phyloP scores from a whole-genome alignment of 495 filamentous ascomycete species.

The Penicillium robsamsonii region DNA sequence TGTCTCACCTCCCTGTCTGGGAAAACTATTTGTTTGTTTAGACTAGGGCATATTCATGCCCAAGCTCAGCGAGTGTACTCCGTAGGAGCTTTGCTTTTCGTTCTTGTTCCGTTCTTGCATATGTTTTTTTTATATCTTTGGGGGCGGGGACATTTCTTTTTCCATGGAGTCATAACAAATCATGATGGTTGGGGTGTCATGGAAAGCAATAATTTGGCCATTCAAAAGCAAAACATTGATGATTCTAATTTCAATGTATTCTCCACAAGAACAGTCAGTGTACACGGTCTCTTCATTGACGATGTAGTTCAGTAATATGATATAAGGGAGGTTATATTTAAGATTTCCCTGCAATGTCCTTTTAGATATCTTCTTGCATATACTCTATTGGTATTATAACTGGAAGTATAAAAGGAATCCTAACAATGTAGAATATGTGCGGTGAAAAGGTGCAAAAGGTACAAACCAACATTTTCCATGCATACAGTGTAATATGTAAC shows the following conservation, averaged over 20 bases:
- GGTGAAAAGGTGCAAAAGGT: not conserved
- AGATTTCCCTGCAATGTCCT: not conserved
- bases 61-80: slow-evolving; percentile 6
- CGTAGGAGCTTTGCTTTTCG: slow-evolving; percentile 9
- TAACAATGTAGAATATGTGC: not conserved
- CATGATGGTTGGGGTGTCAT: slow-evolving; percentile 5
- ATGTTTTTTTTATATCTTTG: slow-evolving; percentile 9
- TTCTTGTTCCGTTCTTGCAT: slow-evolving; percentile 8
- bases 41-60: slow-evolving; percentile 2
- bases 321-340: not conserved
- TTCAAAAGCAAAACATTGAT: slow-evolving; percentile 6
- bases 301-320: not conserved
- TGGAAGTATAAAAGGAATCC: not conserved
- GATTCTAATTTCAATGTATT: not conserved
- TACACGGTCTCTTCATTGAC: not conserved
- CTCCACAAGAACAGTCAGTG: not conserved
- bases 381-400: not conserved
- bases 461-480: not conserved
- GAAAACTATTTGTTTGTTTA: not conserved
- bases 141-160: slow-evolving; percentile 1
- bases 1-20: not conserved
- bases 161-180: not conserved
- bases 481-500: not conserved
- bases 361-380: not conserved
- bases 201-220: slow-evolving; percentile 4